Percentiles rank a stretch among this genome's conserved stretches.
Evolutionary conservation across 2,329 filamentous ascomycete species (phyloP).

Genomic region (Scytalidium sp.): DNA sequence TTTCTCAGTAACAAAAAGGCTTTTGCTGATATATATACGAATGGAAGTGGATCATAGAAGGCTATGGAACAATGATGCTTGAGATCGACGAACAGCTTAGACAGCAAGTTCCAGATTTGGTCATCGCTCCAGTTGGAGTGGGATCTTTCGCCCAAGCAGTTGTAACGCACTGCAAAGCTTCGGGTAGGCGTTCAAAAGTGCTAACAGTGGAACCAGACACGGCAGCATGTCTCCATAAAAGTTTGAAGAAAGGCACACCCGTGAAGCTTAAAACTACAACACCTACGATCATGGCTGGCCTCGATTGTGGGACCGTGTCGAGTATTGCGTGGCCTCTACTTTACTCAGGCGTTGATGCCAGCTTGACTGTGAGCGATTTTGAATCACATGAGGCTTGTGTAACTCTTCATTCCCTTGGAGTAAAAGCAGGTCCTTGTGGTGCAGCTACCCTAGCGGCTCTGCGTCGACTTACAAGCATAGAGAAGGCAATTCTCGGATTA

Average conservation of each 20-base stretch:
- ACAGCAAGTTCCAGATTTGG: constrained; percentile 40
- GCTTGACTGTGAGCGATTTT: constrained; percentile 38
- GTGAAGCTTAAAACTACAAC: constrained; percentile 31
- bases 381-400: constrained; percentile 40
- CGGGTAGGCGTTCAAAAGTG: constrained; percentile 35
- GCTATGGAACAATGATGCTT: constrained; percentile 68
- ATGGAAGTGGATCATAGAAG: constrained; percentile 66
- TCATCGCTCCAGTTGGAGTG: constrained; percentile 66
- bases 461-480: constrained; percentile 36
- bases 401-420: constrained; percentile 31
- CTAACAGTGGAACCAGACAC: constrained; percentile 67
- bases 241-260: constrained; percentile 32
- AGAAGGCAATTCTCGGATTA: constrained; percentile 29
- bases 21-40: constrained; percentile 3
- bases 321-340: constrained; percentile 43
- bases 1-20: not conserved
- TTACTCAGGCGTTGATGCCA: constrained; percentile 37
- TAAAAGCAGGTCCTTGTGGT: constrained; percentile 47
- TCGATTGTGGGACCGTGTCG: constrained; percentile 49
- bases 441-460: constrained; percentile 55
- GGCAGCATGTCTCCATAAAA: constrained; percentile 52
- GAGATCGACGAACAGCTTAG: constrained; percentile 57
- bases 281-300: constrained; percentile 44
- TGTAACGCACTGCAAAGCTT: constrained; percentile 58
- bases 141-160: constrained; percentile 71